A percentile compares a stretch with the other conserved stretches of the same genome.
phyloP scores from a whole-genome alignment of 768 basidiomycete species.

The Hypsizygus marmoreus region DNA sequence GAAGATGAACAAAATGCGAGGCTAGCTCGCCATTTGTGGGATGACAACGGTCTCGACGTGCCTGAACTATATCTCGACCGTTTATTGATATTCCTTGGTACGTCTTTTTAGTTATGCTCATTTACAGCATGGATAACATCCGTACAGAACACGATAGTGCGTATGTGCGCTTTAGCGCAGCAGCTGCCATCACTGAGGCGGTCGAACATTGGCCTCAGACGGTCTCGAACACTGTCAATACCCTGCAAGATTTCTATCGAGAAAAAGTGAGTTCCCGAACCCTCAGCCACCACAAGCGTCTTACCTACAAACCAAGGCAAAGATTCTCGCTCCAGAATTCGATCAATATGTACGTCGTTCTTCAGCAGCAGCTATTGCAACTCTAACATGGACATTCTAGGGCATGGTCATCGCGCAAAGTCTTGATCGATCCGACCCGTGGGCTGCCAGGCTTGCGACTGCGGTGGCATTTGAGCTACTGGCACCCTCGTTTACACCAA shows the following conservation, averaged over 20 bases:
- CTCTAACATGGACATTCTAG: slow-evolving; percentile 36
- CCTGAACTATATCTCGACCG: slow-evolving; percentile 62
- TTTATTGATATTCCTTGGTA: slow-evolving; percentile 73
- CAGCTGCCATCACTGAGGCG: slow-evolving; percentile 75
- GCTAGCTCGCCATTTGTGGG: slow-evolving; percentile 84
- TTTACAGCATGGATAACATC: background rate
- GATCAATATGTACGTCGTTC: slow-evolving; percentile 78
- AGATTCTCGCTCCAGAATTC: slow-evolving; percentile 86
- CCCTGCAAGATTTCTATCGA: slow-evolving; percentile 72
- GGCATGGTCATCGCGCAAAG: slow-evolving; percentile 92
- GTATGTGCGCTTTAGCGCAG: slow-evolving; percentile 76
- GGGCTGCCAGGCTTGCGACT: slow-evolving; percentile 77
- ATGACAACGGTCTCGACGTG: slow-evolving; percentile 92
- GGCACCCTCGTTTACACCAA: slow-evolving; percentile 62
- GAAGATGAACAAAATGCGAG: slow-evolving; percentile 82
- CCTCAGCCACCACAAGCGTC: background rate
- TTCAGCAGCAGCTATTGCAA: background rate
- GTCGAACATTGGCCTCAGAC: slow-evolving; percentile 70
- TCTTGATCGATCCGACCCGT: slow-evolving; percentile 87
- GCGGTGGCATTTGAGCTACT: slow-evolving; percentile 67
- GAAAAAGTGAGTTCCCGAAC: slow-evolving; percentile 61
- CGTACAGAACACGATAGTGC: slow-evolving; percentile 70
- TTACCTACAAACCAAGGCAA: slow-evolving; percentile 52
- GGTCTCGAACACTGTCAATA: slow-evolving; percentile 45
- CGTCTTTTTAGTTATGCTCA: slow-evolving; percentile 14